Conservation (phyloP, 768 basidiomycete genomes). For the Suillus discolor region DNA sequence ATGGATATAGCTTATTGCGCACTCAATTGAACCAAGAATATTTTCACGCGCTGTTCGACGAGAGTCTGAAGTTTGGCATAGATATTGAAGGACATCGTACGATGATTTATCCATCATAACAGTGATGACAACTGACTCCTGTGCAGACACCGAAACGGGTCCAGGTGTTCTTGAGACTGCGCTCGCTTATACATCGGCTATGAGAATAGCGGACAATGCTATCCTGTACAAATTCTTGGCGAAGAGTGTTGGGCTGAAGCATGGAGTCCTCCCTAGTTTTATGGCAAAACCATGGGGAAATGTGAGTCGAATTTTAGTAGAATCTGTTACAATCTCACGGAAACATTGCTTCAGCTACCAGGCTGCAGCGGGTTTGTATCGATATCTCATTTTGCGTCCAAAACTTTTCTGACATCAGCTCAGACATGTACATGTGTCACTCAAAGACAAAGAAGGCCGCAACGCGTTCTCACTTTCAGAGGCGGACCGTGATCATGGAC, state of each 20-base stretch:
- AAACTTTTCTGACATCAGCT: slow-evolving; percentile 1
- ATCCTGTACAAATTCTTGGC: slow-evolving; percentile 90
- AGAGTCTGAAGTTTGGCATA: slow-evolving; percentile 70
- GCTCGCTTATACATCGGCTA: slow-evolving; percentile 77
- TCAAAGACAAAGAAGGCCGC: slow-evolving; percentile 65
- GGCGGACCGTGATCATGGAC: slow-evolving; percentile 59
- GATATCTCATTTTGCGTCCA: neutral
- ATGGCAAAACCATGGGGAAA: slow-evolving; percentile 98
- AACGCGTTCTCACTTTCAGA: slow-evolving; percentile 82
- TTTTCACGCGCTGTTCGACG: slow-evolving; percentile 87
- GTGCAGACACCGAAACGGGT: slow-evolving; percentile 87
- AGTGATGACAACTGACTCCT: slow-evolving; percentile 9
- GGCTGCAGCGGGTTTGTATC: slow-evolving; percentile 85
- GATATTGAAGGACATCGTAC: slow-evolving; percentile 86
- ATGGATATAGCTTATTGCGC: slow-evolving; percentile 92
- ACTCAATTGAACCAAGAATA: slow-evolving; percentile 89
- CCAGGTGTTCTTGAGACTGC: slow-evolving; percentile 90
- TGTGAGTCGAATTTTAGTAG: slow-evolving; percentile 44
- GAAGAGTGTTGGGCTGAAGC: slow-evolving; percentile 89
- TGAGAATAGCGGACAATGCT: slow-evolving; percentile 89
- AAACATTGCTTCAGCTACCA: slow-evolving; percentile 61
- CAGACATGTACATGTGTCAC: slow-evolving; percentile 91
- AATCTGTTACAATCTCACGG: slow-evolving; percentile 9
- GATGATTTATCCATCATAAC: slow-evolving; percentile 21
- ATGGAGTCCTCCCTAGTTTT: slow-evolving; percentile 90